Evolutionary conservation across 2,329 filamentous ascomycete genomes (phyloP).

Genomic region (Cladorrhinum sp.): DNA sequence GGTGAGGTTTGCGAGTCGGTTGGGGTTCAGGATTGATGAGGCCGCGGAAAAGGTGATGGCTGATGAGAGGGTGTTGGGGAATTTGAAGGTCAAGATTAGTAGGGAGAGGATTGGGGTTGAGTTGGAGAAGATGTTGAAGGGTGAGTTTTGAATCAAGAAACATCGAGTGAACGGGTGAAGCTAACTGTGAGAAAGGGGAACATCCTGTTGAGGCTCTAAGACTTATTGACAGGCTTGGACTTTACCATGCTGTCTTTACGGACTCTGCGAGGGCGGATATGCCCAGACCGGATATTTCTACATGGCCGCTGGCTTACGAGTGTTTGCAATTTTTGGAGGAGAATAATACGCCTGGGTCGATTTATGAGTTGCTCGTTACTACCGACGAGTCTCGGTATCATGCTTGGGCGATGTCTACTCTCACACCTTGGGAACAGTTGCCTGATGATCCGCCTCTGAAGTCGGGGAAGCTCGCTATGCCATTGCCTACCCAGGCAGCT

Average conservation of each 20-base stretch:
- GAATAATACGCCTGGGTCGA: conserved; percentile 44
- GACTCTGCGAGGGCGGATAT: conserved; percentile 57
- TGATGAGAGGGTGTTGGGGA: conserved; percentile 70
- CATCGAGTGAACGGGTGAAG: not conserved
- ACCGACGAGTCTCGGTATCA: conserved; percentile 65
- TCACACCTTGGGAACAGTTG: conserved; percentile 68
- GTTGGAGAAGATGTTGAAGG: conserved; percentile 85
- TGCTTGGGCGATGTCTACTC: conserved; percentile 72
- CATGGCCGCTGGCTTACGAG: conserved; percentile 63
- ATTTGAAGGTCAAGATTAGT: conserved; percentile 84
- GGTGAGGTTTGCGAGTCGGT: conserved; percentile 83
- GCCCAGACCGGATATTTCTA: conserved; percentile 52
- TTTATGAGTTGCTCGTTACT: conserved; percentile 55
- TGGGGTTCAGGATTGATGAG: conserved; percentile 74
- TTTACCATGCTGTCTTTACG: conserved; percentile 73
- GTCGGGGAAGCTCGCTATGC: conserved; percentile 49
- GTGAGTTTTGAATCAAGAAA: no score
- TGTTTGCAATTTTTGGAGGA: conserved; percentile 53
- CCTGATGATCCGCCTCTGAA: conserved; percentile 39
- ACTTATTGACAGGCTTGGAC: conserved; percentile 61
- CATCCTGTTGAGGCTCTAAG: conserved; percentile 60
- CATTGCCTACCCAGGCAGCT: conserved; percentile 61
- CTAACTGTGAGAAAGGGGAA: conserved; percentile 41
- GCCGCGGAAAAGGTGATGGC: conserved; percentile 71
- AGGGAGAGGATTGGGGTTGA: conserved; percentile 85